These are phyloP conservation scores for Diaporthe caulivora DNA, from an alignment of 2,329 filamentous ascomycete genomes.

Conservation along the genomic window DNA sequence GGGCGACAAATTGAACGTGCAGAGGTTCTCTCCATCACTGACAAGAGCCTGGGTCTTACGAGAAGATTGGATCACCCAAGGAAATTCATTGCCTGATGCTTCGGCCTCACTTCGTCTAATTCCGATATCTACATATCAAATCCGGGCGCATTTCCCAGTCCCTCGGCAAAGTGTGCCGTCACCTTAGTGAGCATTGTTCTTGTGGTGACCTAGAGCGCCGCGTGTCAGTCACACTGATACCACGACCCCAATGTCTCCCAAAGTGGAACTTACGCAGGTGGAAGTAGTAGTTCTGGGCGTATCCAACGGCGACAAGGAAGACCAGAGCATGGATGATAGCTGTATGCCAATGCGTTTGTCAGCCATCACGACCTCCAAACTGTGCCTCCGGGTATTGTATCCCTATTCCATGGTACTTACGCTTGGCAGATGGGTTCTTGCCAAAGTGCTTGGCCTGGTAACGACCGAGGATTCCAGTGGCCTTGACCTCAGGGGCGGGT, in stretches of 20 bases:
- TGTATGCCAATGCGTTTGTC: constrained; percentile 54
- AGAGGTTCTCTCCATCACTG: background rate
- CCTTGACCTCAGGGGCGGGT: constrained; percentile 84
- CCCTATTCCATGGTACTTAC: constrained; percentile 70
- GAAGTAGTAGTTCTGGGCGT: constrained; percentile 99
- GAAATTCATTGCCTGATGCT: constrained; percentile 21
- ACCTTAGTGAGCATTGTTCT: constrained; percentile 98
- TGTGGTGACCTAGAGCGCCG: constrained; percentile 86
- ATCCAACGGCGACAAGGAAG: constrained; percentile 83
- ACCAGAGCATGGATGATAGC: constrained; percentile 90
- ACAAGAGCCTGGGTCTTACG: background rate
- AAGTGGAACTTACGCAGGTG: constrained; percentile 84
- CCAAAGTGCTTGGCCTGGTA: constrained; percentile 96
- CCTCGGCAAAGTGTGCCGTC: constrained; percentile 23
- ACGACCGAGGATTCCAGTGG: constrained; percentile 84
- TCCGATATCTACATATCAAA: constrained; percentile 37
- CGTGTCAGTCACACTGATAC: constrained; percentile 16
- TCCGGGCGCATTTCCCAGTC: constrained; percentile 32
- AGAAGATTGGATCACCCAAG: constrained; percentile 22
- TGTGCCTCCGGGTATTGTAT: background rate
- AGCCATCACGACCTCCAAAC: background rate
- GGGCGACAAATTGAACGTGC: background rate
- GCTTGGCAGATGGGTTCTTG: constrained; percentile 89
- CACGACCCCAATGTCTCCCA: background rate
- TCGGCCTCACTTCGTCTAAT: constrained; percentile 36